phyloP scores from a whole-genome alignment of 2,329 filamentous ascomycete genomes.

The Dactylellina haptotyla region DNA sequence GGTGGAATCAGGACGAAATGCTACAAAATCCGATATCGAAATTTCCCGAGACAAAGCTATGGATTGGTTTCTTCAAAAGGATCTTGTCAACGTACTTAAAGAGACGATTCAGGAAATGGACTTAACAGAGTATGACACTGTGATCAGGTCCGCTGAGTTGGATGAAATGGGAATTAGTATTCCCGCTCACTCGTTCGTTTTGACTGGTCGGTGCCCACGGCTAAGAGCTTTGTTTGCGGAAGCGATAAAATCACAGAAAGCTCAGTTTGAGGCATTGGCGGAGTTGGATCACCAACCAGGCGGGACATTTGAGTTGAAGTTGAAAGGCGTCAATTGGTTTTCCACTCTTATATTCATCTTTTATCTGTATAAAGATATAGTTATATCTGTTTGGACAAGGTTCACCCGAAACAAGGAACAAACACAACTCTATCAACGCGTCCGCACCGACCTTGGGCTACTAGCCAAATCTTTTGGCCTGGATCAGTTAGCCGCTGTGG shows the following conservation, averaged over 20 bases:
- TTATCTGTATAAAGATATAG: slow-evolving; percentile 81
- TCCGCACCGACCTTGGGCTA: slow-evolving; percentile 71
- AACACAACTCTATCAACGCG: slow-evolving; percentile 77
- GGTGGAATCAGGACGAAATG: slow-evolving; percentile 62
- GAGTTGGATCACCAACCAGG: slow-evolving; percentile 57
- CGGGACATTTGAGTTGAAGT: slow-evolving; percentile 70
- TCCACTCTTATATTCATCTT: slow-evolving; percentile 81
- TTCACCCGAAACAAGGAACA: slow-evolving; percentile 69
- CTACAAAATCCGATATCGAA: slow-evolving; percentile 59
- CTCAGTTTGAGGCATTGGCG: slow-evolving; percentile 26
- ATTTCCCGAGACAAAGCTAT: slow-evolving; percentile 38
- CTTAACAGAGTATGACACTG: slow-evolving; percentile 54
- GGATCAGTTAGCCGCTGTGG: slow-evolving; percentile 78
- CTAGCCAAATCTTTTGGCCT: slow-evolving; percentile 31
- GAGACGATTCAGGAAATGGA: slow-evolving; percentile 52
- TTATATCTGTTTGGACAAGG: slow-evolving; percentile 88
- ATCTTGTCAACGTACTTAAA: slow-evolving; percentile 46
- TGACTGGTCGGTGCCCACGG: slow-evolving; percentile 76
- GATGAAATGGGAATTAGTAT: slow-evolving; percentile 67
- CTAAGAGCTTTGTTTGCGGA: slow-evolving; percentile 38
- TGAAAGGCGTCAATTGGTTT: slow-evolving; percentile 78
- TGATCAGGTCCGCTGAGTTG: slow-evolving; percentile 53
- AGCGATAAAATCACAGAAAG: slow-evolving; percentile 19
- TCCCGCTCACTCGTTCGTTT: slow-evolving; percentile 83
- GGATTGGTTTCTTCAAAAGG: slow-evolving; percentile 55